Evolutionary conservation across 345 rosid species (phyloP), one percentile per base, ranked within the genome.

Genomic region (Brassica juncea): DNA sequence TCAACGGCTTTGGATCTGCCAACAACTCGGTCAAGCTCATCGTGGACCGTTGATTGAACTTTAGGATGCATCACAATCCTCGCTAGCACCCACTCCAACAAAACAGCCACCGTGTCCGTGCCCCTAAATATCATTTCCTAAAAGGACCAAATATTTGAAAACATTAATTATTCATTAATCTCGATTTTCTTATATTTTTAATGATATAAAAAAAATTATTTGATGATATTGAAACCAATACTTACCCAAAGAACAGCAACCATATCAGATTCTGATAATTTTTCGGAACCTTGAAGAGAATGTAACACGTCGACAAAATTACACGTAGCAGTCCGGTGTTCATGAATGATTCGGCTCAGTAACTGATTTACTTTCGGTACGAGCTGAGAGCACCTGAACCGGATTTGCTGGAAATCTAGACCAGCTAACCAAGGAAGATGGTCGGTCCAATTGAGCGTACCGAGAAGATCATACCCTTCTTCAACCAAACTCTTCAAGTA

Each of bases 101-200:
- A 30, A 55, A 94, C 94, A 59, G 96, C 98, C 44, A 94, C 91
- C 0, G 98, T 90, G 77, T 92, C 97, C 19, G 97, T 90, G 35
- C 98, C 98, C 49, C 98, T 84, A 70, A 94, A 94, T 71, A 94
- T 86, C 98, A 92, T 94, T 84, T 94, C 98, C 97, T 94, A n/a
- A 64, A 2, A 59, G 71, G 35, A 75, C 77, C 58, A 71, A 47
- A 32, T 12, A 2, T n/a, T 28, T 8, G 1, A 19, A 39, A 68
- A 28, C 10, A 10, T 58, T 39, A 30, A 42, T 59, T 1, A 25
- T 39, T 57, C 0, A 59, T 55, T 7, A 55, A 16, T 55, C 3
- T 55, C 8, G 27, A 7, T 25, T 25, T 59, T 10, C 15, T 59
- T 11, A 25, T 59, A 4, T 25, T 59, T 2, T 7, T 3, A 8